A percentile compares a stretch with the other conserved stretches of the same genome.
Evolutionary conservation across 441 rosid genomes (phyloP).

Genomic region (Erodium moschatum): DNA sequence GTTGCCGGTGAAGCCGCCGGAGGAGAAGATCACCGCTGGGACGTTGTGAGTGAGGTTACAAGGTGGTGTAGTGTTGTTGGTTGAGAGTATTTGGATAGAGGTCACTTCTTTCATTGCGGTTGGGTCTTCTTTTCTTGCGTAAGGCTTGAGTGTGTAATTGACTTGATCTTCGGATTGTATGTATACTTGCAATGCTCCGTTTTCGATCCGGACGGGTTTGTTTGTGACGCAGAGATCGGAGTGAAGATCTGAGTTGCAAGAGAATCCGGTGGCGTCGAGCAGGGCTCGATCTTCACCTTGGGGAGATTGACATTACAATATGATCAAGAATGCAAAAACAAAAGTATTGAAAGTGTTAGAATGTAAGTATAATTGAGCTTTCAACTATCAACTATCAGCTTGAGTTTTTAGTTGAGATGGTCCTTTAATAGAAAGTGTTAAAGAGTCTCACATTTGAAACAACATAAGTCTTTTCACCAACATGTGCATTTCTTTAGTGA

Average conservation of each 20-base stretch:
- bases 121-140: slow-evolving; percentile 19
- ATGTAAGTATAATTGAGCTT: no score
- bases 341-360: no score
- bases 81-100: slow-evolving; percentile 22
- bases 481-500: no score
- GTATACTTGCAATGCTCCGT: slow-evolving; percentile 19
- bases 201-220: slow-evolving; percentile 22
- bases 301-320: background rate
- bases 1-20: slow-evolving; percentile 29
- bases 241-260: slow-evolving; percentile 26
- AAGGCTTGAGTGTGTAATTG: slow-evolving; percentile 16
- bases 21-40: slow-evolving; percentile 29
- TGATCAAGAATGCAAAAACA: background rate
- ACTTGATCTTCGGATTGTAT: slow-evolving; percentile 16
- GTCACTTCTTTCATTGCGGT: slow-evolving; percentile 16
- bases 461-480: no score
- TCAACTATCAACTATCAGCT: no score
- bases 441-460: no score
- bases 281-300: slow-evolving; percentile 23
- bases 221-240: slow-evolving; percentile 24
- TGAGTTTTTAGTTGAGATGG: no score
- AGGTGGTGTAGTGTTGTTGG: slow-evolving; percentile 18
- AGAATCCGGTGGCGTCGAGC: slow-evolving; percentile 21
- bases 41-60: slow-evolving; percentile 24
- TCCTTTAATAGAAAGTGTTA: no score